These are phyloP conservation scores for Ophiostoma perfectum DNA, from an alignment of 2,329 filamentous ascomycete species.

Conservation along the genomic window DNA sequence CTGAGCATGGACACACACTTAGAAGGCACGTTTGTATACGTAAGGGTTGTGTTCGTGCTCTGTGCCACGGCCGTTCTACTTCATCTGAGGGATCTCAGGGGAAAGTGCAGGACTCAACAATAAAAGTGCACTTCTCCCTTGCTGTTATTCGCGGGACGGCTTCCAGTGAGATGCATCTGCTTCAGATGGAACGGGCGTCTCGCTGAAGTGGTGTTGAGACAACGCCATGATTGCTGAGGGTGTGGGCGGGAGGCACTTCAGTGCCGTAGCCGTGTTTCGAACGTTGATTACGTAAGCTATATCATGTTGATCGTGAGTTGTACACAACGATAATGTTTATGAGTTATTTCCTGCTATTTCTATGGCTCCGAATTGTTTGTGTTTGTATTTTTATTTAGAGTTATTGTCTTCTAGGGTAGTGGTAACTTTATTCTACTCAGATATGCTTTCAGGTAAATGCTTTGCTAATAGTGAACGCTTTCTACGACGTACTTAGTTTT, in stretches of 20 bases:
- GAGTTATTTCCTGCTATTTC: too few species aligned
- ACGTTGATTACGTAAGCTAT: background rate
- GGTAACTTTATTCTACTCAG: too few species aligned
- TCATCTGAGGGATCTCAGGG: background rate
- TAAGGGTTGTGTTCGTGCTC: background rate
- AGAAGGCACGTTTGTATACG: background rate
- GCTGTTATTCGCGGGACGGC: background rate
- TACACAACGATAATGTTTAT: too few species aligned
- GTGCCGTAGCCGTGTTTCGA: background rate
- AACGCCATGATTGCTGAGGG: background rate
- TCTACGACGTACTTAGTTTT: too few species aligned
- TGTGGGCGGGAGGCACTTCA: background rate
- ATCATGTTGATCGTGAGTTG: background rate
- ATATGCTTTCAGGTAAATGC: too few species aligned
- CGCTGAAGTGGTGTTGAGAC: background rate
- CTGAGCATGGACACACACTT: conserved; percentile 1
- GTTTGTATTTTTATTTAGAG: too few species aligned
- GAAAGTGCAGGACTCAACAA: background rate
- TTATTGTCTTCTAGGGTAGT: too few species aligned
- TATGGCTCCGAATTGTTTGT: too few species aligned
- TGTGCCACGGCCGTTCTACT: background rate
- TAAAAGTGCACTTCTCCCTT: background rate
- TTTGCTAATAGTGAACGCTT: too few species aligned
- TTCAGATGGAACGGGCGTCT: background rate
- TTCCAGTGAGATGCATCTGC: too few species aligned